These are phyloP conservation scores for Phaeomoniella chlamydospora DNA, from an alignment of 2,329 filamentous ascomycete genomes.

Conservation along the genomic window DNA sequence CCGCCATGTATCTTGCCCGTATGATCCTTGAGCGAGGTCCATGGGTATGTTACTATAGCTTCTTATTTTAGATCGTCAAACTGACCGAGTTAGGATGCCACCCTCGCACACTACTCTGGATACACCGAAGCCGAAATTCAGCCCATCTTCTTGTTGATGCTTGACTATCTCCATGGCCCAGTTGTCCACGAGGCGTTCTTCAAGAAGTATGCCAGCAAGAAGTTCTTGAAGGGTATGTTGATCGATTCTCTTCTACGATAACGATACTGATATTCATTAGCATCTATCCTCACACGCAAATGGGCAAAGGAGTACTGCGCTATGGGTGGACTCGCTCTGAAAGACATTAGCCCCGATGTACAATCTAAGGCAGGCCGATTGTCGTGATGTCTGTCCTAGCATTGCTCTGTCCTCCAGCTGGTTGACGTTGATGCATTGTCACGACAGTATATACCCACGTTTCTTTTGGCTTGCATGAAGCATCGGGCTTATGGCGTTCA, in stretches of 20 bases:
- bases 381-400: neutral
- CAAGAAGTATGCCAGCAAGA: slow-evolving; percentile 99
- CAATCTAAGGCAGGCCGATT: neutral
- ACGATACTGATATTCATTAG: slow-evolving; percentile 30
- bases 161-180: slow-evolving; percentile 85
- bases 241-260: too few relatives aligned
- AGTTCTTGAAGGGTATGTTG: slow-evolving; percentile 84
- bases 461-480: neutral
- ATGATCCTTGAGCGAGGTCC: slow-evolving; percentile 79
- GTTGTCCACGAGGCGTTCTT: slow-evolving; percentile 95
- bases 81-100: slow-evolving; percentile 50
- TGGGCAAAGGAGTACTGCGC: slow-evolving; percentile 71
- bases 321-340: slow-evolving; percentile 1
- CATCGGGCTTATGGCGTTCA: neutral
- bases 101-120: slow-evolving; percentile 77
- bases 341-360: neutral
- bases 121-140: slow-evolving; percentile 88
- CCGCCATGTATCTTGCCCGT: slow-evolving; percentile 87
- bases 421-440: neutral
- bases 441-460: neutral
- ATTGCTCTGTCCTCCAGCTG: neutral
- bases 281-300: slow-evolving; percentile 76
- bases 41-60: slow-evolving; percentile 53
- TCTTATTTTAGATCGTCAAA: neutral
- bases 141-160: slow-evolving; percentile 84